Conservation (phyloP, 495 filamentous ascomycete genomes). For the Aspergillus bridgeri region DNA sequence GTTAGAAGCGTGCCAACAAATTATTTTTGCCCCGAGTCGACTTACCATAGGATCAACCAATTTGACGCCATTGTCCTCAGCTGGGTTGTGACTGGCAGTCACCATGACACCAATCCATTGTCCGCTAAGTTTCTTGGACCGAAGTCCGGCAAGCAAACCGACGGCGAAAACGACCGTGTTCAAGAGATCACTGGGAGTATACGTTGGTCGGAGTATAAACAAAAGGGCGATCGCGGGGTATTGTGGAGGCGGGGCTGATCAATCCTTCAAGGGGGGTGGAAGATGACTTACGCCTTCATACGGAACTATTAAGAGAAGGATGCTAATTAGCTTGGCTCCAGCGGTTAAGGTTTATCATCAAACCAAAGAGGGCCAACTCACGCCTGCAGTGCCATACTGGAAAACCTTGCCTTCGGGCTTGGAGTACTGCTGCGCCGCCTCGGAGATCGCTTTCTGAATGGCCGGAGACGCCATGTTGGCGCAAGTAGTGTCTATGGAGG, state of each 20-base stretch:
- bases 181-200: constrained; percentile 50
- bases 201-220: constrained; percentile 30
- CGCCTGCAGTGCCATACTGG: constrained; percentile 92
- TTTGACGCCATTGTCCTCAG: constrained; percentile 97
- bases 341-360: constrained; percentile 13
- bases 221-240: constrained; percentile 33
- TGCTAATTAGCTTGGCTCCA: constrained; percentile 6
- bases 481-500: constrained; percentile 16
- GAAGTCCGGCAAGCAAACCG: constrained; percentile 83
- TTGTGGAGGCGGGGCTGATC: constrained; percentile 38
- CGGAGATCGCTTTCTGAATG: constrained; percentile 43
- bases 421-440: constrained; percentile 48
- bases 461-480: constrained; percentile 46
- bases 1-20: constrained; percentile 1
- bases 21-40: constrained; percentile 4
- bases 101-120: constrained; percentile 98
- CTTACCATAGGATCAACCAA: constrained; percentile 89
- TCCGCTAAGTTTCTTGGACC: constrained; percentile 81
- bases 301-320: constrained; percentile 54
- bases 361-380: constrained; percentile 39
- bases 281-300: constrained; percentile 66
- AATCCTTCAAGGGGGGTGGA: constrained; percentile 17
- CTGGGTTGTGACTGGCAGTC: constrained; percentile 96
- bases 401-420: constrained; percentile 71
- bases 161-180: constrained; percentile 90